Conservation (phyloP, 495 filamentous ascomycete genomes). For the Lasiosphaeria ovina region DNA sequence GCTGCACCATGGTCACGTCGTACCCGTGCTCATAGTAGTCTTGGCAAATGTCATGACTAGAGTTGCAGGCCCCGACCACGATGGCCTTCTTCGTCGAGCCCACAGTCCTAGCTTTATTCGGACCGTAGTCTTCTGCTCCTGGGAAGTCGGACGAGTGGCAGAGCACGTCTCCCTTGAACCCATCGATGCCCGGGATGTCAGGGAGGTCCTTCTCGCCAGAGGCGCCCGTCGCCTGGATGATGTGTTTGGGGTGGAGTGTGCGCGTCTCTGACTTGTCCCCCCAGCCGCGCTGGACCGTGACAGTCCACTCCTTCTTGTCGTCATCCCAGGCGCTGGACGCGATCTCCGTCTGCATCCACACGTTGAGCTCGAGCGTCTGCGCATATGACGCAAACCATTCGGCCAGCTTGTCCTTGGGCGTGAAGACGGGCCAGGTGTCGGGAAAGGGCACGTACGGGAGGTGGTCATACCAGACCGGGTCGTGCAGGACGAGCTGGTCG, state of each 20-base stretch:
- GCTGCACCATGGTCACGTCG: conserved; percentile 81
- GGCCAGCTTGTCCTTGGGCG: conserved; percentile 78
- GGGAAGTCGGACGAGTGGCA: conserved; percentile 71
- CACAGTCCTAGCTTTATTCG: background rate
- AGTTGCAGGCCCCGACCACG: conserved; percentile 79
- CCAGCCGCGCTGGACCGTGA: conserved; percentile 50
- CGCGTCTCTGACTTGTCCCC: conserved; percentile 54
- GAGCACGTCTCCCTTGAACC: conserved; percentile 58
- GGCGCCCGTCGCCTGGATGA: conserved; percentile 72
- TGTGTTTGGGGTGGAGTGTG: conserved; percentile 61
- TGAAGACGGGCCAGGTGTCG: conserved; percentile 64
- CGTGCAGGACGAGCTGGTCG: conserved; percentile 64
- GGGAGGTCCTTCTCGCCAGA: conserved; percentile 68
- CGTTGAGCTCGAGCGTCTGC: conserved; percentile 70
- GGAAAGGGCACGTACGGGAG: conserved; percentile 73
- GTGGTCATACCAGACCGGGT: conserved; percentile 76
- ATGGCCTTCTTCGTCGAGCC: conserved; percentile 61
- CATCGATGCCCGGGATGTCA: conserved; percentile 57
- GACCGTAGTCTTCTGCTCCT: conserved; percentile 45
- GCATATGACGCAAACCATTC: conserved; percentile 77
- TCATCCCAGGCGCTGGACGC: conserved; percentile 54
- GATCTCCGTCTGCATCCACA: conserved; percentile 63
- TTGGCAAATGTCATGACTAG: conserved; percentile 78
- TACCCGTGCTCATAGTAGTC: conserved; percentile 79
- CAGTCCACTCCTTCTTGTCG: conserved; percentile 56